Evolutionary conservation across 2,329 filamentous ascomycete genomes (phyloP).

Genomic region (Aspergillus aculeatinus): DNA sequence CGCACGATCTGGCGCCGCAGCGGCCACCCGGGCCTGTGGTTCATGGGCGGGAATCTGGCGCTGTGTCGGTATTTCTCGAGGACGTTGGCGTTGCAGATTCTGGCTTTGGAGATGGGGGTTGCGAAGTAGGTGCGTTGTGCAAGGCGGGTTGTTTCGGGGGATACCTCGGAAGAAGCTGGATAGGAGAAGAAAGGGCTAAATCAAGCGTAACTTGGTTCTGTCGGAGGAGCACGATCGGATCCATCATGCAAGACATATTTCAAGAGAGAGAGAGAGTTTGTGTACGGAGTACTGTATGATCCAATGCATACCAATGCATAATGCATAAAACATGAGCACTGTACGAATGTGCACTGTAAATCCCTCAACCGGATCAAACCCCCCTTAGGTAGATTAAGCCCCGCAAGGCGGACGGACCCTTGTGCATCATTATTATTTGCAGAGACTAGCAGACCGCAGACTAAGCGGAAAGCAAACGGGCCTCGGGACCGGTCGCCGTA

Average conservation of each 20-base stretch:
- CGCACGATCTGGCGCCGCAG: conserved; percentile 60
- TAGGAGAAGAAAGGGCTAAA: no score
- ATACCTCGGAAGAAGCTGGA: no score
- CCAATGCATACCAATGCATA: no score
- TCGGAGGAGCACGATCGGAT: background rate
- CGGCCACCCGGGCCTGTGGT: conserved; percentile 67
- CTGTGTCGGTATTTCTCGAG: conserved; percentile 63
- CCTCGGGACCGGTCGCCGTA: background rate
- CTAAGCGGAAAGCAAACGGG: background rate
- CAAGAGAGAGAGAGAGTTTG: background rate
- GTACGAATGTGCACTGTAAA: background rate
- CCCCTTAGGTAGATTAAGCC: no score
- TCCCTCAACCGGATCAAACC: background rate
- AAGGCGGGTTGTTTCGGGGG: no score
- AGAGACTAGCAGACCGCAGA: background rate
- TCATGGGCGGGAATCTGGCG: conserved; percentile 65
- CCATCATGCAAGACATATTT: conserved; percentile 7
- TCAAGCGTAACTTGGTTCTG: no score
- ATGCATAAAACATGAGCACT: background rate
- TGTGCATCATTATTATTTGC: no score
- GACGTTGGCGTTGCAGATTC: conserved; percentile 52
- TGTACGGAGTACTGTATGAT: background rate
- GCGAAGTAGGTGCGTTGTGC: background rate
- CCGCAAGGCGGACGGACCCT: no score
- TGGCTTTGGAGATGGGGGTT: conserved; percentile 40